Conservation (phyloP, 31 red algal species). For the Endocladia muricata region DNA sequence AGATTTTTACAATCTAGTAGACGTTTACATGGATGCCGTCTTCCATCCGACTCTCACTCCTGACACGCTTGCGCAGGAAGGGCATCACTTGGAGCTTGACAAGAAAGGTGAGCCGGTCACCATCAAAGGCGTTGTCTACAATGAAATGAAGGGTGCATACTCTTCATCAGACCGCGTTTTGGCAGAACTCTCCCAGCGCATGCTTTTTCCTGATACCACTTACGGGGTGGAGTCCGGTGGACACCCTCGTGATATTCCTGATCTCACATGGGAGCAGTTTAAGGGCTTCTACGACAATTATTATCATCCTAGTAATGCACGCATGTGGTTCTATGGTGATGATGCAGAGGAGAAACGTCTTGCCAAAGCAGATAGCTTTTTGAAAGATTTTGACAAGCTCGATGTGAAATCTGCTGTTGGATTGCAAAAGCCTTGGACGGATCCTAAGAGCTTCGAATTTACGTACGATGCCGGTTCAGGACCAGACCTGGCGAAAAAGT, state of each 20-base stretch:
- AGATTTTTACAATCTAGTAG: slow-evolving; percentile 98
- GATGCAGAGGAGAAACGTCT: slow-evolving; percentile 92
- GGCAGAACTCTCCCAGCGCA: slow-evolving; percentile 69
- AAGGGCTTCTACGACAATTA: slow-evolving; percentile 86
- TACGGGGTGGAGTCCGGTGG: slow-evolving; percentile 97
- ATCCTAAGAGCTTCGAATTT: slow-evolving; percentile 68
- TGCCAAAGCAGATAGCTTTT: slow-evolving; percentile 72
- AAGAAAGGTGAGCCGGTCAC: slow-evolving; percentile 31
- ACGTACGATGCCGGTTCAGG: slow-evolving; percentile 80
- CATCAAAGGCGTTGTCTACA: slow-evolving; percentile 97
- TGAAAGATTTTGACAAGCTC: slow-evolving; percentile 74
- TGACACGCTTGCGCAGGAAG: slow-evolving; percentile 95
- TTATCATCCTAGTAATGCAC: slow-evolving; percentile 97
- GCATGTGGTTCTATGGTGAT: slow-evolving; percentile 99
- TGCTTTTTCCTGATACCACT: slow-evolving; percentile 94
- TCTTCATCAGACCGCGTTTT: slow-evolving; percentile 87
- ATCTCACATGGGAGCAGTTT: slow-evolving; percentile 94
- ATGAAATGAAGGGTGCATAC: slow-evolving; percentile 99
- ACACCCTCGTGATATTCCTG: slow-evolving; percentile 89
- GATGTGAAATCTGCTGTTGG: slow-evolving; percentile 55
- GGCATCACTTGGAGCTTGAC: slow-evolving; percentile 86
- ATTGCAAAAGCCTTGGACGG: slow-evolving; percentile 66
- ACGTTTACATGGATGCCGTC: slow-evolving; percentile 98
- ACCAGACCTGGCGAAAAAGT: slow-evolving; percentile 70
- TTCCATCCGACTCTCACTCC: slow-evolving; percentile 93